Base-by-base conservation (phyloP, 306 rosid species). In the Luffa aegyptiaca region DNA sequence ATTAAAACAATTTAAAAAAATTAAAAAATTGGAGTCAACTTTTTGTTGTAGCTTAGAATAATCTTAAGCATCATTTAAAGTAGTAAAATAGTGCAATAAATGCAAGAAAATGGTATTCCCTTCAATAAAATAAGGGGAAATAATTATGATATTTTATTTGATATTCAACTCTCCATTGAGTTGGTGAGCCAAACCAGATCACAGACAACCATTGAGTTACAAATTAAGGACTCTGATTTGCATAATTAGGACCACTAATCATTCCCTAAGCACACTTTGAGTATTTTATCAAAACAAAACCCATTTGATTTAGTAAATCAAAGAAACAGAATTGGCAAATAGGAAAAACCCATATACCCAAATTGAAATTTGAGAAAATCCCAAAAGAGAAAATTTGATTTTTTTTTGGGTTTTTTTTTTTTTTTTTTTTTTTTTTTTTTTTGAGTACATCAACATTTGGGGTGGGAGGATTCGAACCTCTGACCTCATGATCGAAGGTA, bases 41-140 rank as follows among this genome's bases (percentile, higher is more conserved):
- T 49, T 49, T 49, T 26, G 45, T 4, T 49, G 31, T 49, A 33
- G 62, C 44, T 73, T 73, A 31, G 61, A 73, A 73, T 73, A 73
- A 73, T 73, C 14, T 49, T 6, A 14, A 51, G 78, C 78, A 73
- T 73, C 61, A 49, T 73, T 31, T 49, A 73, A 73, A 73, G 78
- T 51, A 31, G 78, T 3, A 51, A 73, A 73, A 31, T 73, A 73
- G 14, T 73, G 61, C 21, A 73, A 31, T 5, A 13, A 73, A 73
- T 73, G 77, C 59, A 46, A 26, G 58, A 46, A 72, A 46, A 45
- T 72, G 77, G 57, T 72, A 72, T 46, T 72, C 77, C 58, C 58
- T 72, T 72, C 42, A 72, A 73, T 48, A 73, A 48, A 73, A 73
- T 73, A 73, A 73, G 78, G 3, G 31, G 42, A 48, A 72, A 72